Evolutionary conservation across 306 rosid species (phyloP), one percentile per base, ranked within the genome.

Genomic region (Oxytropis ochrocephala): DNA sequence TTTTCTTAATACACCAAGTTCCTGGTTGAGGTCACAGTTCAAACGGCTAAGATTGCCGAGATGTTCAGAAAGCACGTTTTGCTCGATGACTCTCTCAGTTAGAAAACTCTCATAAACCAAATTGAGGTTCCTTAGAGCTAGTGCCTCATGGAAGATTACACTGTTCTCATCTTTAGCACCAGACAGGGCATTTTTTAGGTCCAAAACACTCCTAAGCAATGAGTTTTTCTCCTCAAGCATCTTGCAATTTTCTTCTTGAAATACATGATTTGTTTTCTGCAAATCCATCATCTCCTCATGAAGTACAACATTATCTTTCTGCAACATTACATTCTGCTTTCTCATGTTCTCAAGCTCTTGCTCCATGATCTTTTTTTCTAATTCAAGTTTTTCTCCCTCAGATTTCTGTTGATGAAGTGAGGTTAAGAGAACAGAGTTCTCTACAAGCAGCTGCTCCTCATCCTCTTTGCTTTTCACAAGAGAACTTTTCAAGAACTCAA

Each of bases 351-450:
- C 84, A 19, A 82, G 76, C 78, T 87, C 96, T 69, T 75, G 82
- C 84, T 78, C 79, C 58, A 88, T 61, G 67, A 29, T 36, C 63
- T 79, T 76, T 54, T 82, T 87, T 78, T 76, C 82, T 6, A 85
- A 80, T 55, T 70, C 77, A 13, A 85, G 32, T 41, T 81, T 86
- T 68, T 76, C 81, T 44, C 75, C 84, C 57, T 83, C 87, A 2
- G 70, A 79, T 63, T 70, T 79, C 61, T 86, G 74, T 75, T 81
- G 89, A 72, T 70, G 72, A 76, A 88, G 87, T 56, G 92, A 76
- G 79, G 85, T 84, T 62, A 79, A 49, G 54, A 90, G 77, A 62
- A 85, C 87, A 6, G 89, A 88, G 49, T 90, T 90, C 83, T 88
- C 93, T 67, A 86, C 83, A 53, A 82, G 78, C 59, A 87, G 73